Conservation (phyloP, 305 asterid species). For the Fraxinus greggii region DNA sequence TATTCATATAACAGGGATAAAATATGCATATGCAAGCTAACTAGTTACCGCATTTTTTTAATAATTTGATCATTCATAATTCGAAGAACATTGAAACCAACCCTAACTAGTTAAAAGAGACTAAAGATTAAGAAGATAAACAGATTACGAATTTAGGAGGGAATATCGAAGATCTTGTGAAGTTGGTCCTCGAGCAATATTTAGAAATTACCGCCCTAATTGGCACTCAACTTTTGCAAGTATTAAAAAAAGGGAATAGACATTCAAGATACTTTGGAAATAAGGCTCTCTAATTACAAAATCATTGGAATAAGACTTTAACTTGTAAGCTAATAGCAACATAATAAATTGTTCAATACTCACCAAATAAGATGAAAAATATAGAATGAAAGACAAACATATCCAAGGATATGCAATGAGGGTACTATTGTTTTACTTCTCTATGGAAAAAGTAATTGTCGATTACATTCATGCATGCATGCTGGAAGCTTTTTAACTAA, state of each 20-base stretch:
- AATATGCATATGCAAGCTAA: neutral
- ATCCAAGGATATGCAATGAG: neutral
- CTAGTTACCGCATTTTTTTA: neutral
- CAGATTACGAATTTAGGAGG: too few species aligned
- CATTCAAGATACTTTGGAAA: neutral
- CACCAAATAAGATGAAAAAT: too few species aligned
- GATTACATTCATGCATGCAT: neutral
- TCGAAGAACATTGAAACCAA: neutral
- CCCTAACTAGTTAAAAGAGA: too few species aligned
- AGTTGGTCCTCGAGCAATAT: too few species aligned
- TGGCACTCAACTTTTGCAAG: neutral
- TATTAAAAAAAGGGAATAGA: too few species aligned
- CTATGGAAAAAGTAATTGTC: neutral
- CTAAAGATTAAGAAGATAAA: too few species aligned
- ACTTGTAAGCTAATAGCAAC: neutral
- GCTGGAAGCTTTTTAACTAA: slow-evolving; percentile 8
- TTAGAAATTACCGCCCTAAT: too few species aligned
- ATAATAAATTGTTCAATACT: too few species aligned
- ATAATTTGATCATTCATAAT: neutral
- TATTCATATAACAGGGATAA: neutral
- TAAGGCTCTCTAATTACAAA: neutral
- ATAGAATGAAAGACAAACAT: neutral
- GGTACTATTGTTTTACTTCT: neutral
- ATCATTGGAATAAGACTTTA: too few species aligned
- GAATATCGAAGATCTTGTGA: too few species aligned